These are phyloP conservation scores for Nicotiana benthamiana DNA, from an alignment of 257 asterid species.

Conservation along the genomic window DNA sequence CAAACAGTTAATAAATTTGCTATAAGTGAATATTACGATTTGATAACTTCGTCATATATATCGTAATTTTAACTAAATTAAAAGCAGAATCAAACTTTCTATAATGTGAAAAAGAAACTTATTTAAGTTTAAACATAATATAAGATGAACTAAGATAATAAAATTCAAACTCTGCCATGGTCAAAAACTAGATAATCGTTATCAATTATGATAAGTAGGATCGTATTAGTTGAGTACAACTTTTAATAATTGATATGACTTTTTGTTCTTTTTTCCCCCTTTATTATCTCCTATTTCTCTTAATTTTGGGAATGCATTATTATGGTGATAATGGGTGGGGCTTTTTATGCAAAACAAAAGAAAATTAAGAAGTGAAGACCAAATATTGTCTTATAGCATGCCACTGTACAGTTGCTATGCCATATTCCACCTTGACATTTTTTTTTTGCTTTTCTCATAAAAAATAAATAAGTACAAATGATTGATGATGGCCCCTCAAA, in stretches of 20 bases:
- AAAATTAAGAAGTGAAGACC: background rate
- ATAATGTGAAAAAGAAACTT: background rate
- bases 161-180: background rate
- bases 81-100: too few species aligned
- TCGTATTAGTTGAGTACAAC: background rate
- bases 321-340: constrained; percentile 19
- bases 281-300: background rate
- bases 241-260: constrained; percentile 15
- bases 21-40: background rate
- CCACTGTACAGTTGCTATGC: constrained; percentile 28
- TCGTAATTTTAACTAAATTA: too few species aligned
- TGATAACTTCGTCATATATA: too few species aligned
- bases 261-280: background rate
- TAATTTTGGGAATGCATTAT: constrained; percentile 2
- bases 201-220: background rate
- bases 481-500: constrained; percentile 28
- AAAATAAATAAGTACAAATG: constrained; percentile 17
- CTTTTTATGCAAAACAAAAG: constrained; percentile 14
- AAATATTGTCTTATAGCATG: constrained; percentile 24
- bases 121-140: background rate
- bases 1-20: too few species aligned
- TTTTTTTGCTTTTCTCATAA: background rate
- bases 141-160: background rate
- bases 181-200: background rate
- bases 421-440: constrained; percentile 26